phyloP scores from a whole-genome alignment of 1,284 basidiomycete species.

The Pyrrhoderma lamaoense region DNA sequence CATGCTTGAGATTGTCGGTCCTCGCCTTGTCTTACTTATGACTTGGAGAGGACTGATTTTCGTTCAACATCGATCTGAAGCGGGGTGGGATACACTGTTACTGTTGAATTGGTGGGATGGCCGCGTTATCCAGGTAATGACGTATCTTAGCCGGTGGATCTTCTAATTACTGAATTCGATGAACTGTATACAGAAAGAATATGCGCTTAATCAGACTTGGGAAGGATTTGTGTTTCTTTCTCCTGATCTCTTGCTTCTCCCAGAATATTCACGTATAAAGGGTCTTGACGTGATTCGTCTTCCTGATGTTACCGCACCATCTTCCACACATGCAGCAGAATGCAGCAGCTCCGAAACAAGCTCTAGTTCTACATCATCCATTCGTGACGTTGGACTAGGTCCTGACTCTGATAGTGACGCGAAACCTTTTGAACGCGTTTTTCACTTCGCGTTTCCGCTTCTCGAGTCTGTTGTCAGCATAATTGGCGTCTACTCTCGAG shows the following conservation, averaged over 20 bases:
- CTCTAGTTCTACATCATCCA: too few relatives aligned
- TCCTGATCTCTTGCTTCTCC: constrained; percentile 33
- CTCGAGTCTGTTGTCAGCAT: constrained; percentile 26
- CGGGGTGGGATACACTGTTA: constrained; percentile 6
- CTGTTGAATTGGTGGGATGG: constrained; percentile 17
- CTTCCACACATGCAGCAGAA: too few relatives aligned
- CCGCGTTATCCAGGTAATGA: constrained; percentile 4
- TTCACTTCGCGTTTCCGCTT: constrained; percentile 29
- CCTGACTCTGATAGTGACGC: too few relatives aligned
- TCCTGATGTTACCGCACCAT: constrained; percentile 14
- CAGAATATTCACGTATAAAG: constrained; percentile 27
- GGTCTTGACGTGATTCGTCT: constrained; percentile 32
- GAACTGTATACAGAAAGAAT: constrained; percentile 22
- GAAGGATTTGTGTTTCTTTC: constrained; percentile 36
- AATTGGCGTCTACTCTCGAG: constrained; percentile 33
- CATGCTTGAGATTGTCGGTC: constrained; percentile 42
- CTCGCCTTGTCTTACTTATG: constrained; percentile 37
- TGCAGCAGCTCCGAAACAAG: too few relatives aligned
- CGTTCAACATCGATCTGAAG: not conserved
- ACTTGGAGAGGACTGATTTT: constrained; percentile 23
- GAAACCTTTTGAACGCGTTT: constrained; percentile 18
- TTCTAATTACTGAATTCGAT: not conserved
- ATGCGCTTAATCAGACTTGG: constrained; percentile 27
- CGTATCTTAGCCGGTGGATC: constrained; percentile 28
- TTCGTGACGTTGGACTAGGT: too few relatives aligned